Evolutionary conservation across 2,329 filamentous ascomycete species (phyloP).

Genomic region (Ophiostoma ulmi): DNA sequence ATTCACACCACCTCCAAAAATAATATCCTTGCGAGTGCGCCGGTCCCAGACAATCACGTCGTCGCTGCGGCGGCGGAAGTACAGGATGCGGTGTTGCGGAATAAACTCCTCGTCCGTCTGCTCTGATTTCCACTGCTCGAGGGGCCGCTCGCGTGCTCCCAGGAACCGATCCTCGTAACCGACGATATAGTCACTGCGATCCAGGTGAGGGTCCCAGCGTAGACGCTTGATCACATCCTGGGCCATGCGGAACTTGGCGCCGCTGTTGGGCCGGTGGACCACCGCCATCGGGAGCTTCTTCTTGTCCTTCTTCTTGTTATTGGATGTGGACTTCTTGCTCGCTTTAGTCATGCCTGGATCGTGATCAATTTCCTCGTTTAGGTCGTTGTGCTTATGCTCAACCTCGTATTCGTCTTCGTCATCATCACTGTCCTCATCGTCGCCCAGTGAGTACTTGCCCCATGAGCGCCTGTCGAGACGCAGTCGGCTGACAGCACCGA

Average conservation of each 20-base stretch:
- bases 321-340: conserved; percentile 30
- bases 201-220: conserved; percentile 52
- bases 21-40: conserved; percentile 46
- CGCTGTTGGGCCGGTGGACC: conserved; percentile 19
- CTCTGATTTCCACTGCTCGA: conserved; percentile 56
- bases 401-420: conserved; percentile 37
- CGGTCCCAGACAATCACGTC: conserved; percentile 53
- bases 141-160: conserved; percentile 48
- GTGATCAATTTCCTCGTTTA: conserved; percentile 30
- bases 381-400: conserved; percentile 37
- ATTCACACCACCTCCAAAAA: conserved; percentile 42
- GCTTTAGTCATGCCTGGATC: conserved; percentile 32
- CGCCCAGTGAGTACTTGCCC: conserved; percentile 42
- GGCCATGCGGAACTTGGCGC: conserved; percentile 50
- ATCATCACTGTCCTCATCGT: conserved; percentile 43
- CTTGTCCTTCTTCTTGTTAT: conserved; percentile 28
- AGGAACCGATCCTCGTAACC: conserved; percentile 59
- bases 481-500: conserved; percentile 36
- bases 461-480: conserved; percentile 46
- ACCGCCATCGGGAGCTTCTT: conserved; percentile 22
- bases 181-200: conserved; percentile 50
- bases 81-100: conserved; percentile 58
- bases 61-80: conserved; percentile 53
- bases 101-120: conserved; percentile 63
- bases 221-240: conserved; percentile 55